These are phyloP conservation scores for Iberis amara DNA, from an alignment of 441 rosid genomes.

Conservation along the genomic window DNA sequence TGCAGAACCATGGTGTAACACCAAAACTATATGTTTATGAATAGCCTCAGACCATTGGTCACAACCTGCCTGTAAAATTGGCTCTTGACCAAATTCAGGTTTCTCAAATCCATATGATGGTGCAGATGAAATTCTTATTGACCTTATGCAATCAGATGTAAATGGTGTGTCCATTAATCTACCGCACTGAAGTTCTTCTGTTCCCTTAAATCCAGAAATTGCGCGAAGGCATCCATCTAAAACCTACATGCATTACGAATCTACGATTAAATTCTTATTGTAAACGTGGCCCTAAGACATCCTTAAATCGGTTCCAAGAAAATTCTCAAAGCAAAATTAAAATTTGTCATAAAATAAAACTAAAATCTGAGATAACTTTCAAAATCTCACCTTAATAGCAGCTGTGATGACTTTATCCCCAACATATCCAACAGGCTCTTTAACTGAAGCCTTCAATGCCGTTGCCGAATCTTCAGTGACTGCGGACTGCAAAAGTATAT, in stretches of 20 bases:
- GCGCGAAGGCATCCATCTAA: conserved; percentile 91
- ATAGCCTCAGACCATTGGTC: conserved; percentile 71
- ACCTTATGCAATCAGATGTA: conserved; percentile 71
- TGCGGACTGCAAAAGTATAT: conserved; percentile 40
- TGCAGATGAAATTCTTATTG: conserved; percentile 74
- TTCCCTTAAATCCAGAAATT: conserved; percentile 85
- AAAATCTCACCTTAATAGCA: conserved; percentile 56
- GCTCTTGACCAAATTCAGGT: conserved; percentile 40
- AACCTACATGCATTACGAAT: conserved; percentile 42
- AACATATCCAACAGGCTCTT: conserved; percentile 38
- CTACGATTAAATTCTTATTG: conserved; percentile 17
- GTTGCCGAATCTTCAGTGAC: conserved; percentile 39
- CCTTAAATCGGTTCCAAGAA: conserved; percentile 5
- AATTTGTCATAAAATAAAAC: neutral
- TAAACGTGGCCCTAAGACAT: conserved; percentile 10
- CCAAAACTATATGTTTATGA: conserved; percentile 58
- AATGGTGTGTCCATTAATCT: conserved; percentile 63
- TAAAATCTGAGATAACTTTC: conserved; percentile 13
- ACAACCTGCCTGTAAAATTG: conserved; percentile 41
- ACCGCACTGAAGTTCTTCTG: conserved; percentile 69
- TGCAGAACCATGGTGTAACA: conserved; percentile 58
- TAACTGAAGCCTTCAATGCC: conserved; percentile 48
- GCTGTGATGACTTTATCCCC: conserved; percentile 77
- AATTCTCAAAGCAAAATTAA: conserved; percentile 3
- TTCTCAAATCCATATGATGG: conserved; percentile 58